These are phyloP conservation scores for Wickerhamomyces silvicola DNA, from an alignment of 805 yeast species.

Conservation along the genomic window DNA sequence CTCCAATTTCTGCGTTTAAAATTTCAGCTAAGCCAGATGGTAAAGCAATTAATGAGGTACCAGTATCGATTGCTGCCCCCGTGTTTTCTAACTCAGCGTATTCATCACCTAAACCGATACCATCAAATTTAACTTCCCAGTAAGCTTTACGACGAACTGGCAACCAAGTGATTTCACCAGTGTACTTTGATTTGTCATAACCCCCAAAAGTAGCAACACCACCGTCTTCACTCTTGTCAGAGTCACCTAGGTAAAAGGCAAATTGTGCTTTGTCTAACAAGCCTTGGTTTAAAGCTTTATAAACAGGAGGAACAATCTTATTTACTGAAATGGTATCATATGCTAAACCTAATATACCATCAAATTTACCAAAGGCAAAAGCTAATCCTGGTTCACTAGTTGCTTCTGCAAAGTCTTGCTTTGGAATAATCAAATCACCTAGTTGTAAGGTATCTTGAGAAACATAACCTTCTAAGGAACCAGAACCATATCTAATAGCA, in stretches of 20 bases:
- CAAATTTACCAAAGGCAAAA: conserved; percentile 97
- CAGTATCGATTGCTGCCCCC: conserved; percentile 98
- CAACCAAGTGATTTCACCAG: conserved; percentile 87
- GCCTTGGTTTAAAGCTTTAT: conserved; percentile 79
- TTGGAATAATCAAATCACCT: conserved; percentile 78
- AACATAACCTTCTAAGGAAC: conserved; percentile 85
- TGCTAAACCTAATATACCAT: conserved; percentile 94
- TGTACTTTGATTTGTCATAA: conserved; percentile 64
- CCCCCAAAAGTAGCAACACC: conserved; percentile 98
- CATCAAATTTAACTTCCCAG: conserved; percentile 96
- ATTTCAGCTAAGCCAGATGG: conserved; percentile 96
- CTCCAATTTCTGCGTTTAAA: conserved; percentile 92
- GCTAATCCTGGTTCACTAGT: conserved; percentile 97
- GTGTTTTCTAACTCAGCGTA: conserved; percentile 72
- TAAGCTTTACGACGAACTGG: conserved; percentile 99
- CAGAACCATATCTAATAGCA: conserved; percentile 86
- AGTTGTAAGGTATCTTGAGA: conserved; percentile 78
- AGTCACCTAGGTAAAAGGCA: conserved; percentile 86
- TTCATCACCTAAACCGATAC: conserved; percentile 88
- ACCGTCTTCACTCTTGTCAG: conserved; percentile 61
- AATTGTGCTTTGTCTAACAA: conserved; percentile 80
- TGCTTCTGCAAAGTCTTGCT: conserved; percentile 95
- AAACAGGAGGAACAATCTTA: conserved; percentile 87
- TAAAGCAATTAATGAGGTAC: conserved; percentile 91
- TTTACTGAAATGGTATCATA: conserved; percentile 88